phyloP scores from a whole-genome alignment of 768 basidiomycete genomes.

The Sarcodon aspratus region DNA sequence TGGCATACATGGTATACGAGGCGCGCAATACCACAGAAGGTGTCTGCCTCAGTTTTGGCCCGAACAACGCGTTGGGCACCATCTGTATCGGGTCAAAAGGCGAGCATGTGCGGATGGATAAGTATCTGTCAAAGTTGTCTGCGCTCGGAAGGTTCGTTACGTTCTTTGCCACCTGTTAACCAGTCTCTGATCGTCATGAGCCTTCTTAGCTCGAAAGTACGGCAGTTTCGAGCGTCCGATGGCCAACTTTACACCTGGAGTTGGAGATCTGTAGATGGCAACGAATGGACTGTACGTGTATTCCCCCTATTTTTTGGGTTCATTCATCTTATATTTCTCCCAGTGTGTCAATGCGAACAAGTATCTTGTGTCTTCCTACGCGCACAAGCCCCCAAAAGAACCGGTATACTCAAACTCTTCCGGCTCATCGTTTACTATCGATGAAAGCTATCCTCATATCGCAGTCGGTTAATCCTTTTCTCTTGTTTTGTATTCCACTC shows the following conservation, averaged over 20 bases:
- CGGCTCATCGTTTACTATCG: constrained; percentile 51
- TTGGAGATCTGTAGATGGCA: constrained; percentile 30
- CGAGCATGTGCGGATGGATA: constrained; percentile 31
- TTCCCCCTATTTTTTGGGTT: background rate
- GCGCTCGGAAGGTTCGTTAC: constrained; percentile 28
- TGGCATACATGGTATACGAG: constrained; percentile 45
- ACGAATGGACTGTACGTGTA: constrained; percentile 54
- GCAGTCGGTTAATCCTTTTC: constrained; percentile 36
- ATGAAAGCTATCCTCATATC: constrained; percentile 45
- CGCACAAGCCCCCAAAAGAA: constrained; percentile 36
- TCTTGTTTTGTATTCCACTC: background rate
- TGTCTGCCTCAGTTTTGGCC: constrained; percentile 36
- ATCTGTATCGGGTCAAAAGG: constrained; percentile 29
- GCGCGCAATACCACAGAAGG: constrained; percentile 6
- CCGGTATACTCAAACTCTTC: constrained; percentile 42
- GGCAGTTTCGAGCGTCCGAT: constrained; percentile 49
- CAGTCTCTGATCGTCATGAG: background rate
- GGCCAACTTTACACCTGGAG: constrained; percentile 54
- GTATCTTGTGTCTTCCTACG: constrained; percentile 49
- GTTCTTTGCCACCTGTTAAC: constrained; percentile 1
- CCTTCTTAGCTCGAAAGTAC: constrained; percentile 25
- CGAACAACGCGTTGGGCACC: constrained; percentile 34
- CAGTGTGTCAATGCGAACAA: constrained; percentile 46
- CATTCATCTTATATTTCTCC: background rate
- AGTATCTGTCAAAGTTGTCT: constrained; percentile 35